Conservation (phyloP, 139 green algal genomes). For the Desmodesmus armatus region DNA sequence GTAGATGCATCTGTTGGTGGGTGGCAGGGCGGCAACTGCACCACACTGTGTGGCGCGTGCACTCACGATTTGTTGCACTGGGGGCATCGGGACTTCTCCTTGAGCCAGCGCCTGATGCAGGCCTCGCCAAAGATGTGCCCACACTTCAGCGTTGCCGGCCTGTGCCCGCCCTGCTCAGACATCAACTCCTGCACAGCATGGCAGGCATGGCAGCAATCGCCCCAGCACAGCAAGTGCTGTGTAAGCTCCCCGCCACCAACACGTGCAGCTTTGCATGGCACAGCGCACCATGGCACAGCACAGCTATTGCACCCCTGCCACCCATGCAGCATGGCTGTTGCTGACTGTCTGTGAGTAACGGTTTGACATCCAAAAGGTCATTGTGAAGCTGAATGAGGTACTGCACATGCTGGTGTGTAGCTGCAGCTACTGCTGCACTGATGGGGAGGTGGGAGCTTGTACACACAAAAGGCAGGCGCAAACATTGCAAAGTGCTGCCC, state of each 20-base stretch:
- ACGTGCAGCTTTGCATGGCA: conserved; percentile 8
- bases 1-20: not conserved
- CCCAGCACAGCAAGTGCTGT: conserved; percentile 27
- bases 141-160: conserved; percentile 29
- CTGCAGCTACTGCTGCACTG: no score
- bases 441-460: no score
- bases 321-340: no score
- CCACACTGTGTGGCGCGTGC: not conserved
- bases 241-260: not conserved
- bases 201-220: not conserved
- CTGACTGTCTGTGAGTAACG: no score
- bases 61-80: conserved; percentile 47
- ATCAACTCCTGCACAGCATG: conserved; percentile 26
- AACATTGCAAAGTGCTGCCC: no score
- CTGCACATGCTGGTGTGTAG: not conserved
- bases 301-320: no score
- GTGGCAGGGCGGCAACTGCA: not conserved
- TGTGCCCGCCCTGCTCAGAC: conserved; percentile 22
- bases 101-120: conserved; percentile 36
- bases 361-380: not conserved
- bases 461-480: no score
- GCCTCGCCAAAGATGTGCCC: conserved; percentile 43
- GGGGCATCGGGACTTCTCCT: conserved; percentile 17
- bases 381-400: not conserved
- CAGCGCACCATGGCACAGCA: no score